Conservation (phyloP, 192 early-diverging fungal genomes). For the Tieghemiomyces parasiticus region DNA sequence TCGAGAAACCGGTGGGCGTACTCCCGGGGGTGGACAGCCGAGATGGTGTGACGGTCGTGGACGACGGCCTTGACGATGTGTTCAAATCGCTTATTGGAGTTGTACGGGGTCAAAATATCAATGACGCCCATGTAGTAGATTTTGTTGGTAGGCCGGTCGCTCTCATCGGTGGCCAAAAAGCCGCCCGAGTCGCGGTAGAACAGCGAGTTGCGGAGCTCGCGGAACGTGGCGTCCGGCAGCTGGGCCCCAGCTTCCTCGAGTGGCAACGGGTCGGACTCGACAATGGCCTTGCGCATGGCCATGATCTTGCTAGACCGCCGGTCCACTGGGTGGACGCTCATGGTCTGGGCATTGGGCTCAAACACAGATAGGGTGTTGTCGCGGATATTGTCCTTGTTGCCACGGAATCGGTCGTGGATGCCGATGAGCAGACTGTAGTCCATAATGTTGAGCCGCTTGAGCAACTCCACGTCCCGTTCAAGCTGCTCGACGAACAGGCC, state of each 20-base stretch:
- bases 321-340: not conserved
- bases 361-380: slow-evolving; percentile 83
- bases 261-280: slow-evolving; percentile 27
- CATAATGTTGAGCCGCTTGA: slow-evolving; percentile 79
- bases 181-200: slow-evolving; percentile 92
- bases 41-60: slow-evolving; percentile 59
- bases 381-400: slow-evolving; percentile 79
- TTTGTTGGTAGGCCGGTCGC: slow-evolving; percentile 46
- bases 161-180: slow-evolving; percentile 55
- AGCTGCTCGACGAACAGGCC: slow-evolving; percentile 71
- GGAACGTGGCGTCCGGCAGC: slow-evolving; percentile 32
- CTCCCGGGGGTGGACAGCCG: slow-evolving; percentile 67
- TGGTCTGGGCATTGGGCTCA: slow-evolving; percentile 38
- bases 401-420: slow-evolving; percentile 69
- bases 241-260: slow-evolving; percentile 25
- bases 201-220: slow-evolving; percentile 44
- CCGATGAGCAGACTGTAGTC: slow-evolving; percentile 96
- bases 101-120: slow-evolving; percentile 94
- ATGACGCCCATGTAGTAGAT: slow-evolving; percentile 96
- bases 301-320: not conserved
- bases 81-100: slow-evolving; percentile 74
- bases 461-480: slow-evolving; percentile 68
- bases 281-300: slow-evolving; percentile 30
- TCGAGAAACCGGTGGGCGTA: slow-evolving; percentile 83
- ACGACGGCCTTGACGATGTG: slow-evolving; percentile 75